Conservation (phyloP, 2,329 filamentous ascomycete genomes). For the Diaporthe citri region DNA sequence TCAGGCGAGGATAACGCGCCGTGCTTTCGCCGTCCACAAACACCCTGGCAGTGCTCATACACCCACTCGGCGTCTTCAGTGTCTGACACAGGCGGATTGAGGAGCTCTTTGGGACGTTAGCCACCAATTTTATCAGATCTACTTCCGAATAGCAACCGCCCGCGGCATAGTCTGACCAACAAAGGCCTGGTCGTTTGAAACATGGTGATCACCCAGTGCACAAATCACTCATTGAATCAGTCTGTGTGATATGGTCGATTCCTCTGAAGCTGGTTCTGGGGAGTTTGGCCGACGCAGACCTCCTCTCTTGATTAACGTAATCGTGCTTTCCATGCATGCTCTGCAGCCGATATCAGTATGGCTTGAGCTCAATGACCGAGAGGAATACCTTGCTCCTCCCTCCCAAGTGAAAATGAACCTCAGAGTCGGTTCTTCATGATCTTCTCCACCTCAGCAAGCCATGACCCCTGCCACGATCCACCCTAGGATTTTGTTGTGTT, state of each 20-base stretch:
- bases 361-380: neutral
- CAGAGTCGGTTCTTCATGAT: neutral
- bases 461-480: neutral
- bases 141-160: too few species aligned
- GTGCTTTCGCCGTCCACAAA: neutral
- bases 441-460: neutral
- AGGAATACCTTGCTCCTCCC: neutral
- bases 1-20: neutral
- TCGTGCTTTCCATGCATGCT: neutral
- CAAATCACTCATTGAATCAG: neutral
- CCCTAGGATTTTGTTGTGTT: neutral
- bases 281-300: neutral
- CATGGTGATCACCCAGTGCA: neutral
- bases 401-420: neutral
- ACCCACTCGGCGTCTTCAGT: neutral
- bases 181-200: neutral
- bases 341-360: neutral
- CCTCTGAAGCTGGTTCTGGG: neutral
- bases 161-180: accelerated
- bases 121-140: neutral
- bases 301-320: neutral
- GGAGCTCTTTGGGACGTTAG: neutral
- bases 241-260: neutral
- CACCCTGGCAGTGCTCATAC: neutral
- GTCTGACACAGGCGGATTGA: neutral